Percentiles rank a stretch among this genome's conserved stretches.
Evolutionary conservation across 129 eudicot genomes (phyloP).

Genomic region (Scalesia atractyloides): DNA sequence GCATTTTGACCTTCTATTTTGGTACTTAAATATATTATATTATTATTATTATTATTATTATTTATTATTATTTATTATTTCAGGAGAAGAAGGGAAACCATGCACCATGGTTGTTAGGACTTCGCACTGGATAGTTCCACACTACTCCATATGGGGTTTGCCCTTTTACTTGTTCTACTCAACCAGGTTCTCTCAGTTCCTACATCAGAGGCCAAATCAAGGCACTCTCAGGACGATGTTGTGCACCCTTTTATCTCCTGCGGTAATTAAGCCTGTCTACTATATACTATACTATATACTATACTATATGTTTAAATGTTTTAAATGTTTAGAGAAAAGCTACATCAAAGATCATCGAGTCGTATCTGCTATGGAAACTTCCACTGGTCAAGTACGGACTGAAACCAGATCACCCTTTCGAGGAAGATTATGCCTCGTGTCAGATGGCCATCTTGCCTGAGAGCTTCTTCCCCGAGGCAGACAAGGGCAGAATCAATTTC

Average conservation of each 20-base stretch:
- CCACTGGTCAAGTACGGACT: slow-evolving; percentile 84
- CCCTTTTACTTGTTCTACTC: slow-evolving; percentile 94
- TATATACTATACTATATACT: not conserved
- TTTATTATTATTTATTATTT: too few species aligned
- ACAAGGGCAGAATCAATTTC: slow-evolving; percentile 67
- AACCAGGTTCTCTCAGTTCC: slow-evolving; percentile 86
- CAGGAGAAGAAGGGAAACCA: slow-evolving; percentile 74
- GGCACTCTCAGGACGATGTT: slow-evolving; percentile 61
- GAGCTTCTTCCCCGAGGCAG: slow-evolving; percentile 72
- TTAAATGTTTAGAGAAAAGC: slow-evolving; percentile 50
- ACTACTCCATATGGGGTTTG: slow-evolving; percentile 89
- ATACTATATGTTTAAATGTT: not conserved
- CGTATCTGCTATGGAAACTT: slow-evolving; percentile 78
- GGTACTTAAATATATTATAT: not conserved
- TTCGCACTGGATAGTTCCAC: slow-evolving; percentile 96
- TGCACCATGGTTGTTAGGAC: slow-evolving; percentile 94
- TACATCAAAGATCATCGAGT: slow-evolving; percentile 67
- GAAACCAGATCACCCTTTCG: slow-evolving; percentile 91
- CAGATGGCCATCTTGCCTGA: slow-evolving; percentile 96
- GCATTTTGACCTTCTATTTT: slow-evolving; percentile 6
- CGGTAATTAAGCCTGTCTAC: too few species aligned
- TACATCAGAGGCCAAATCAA: slow-evolving; percentile 85
- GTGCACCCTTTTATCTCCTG: slow-evolving; percentile 60
- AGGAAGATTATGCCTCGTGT: slow-evolving; percentile 91
- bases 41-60: too few species aligned